phyloP scores from a whole-genome alignment of 805 yeast species.

The Sugiyamaella americana region DNA sequence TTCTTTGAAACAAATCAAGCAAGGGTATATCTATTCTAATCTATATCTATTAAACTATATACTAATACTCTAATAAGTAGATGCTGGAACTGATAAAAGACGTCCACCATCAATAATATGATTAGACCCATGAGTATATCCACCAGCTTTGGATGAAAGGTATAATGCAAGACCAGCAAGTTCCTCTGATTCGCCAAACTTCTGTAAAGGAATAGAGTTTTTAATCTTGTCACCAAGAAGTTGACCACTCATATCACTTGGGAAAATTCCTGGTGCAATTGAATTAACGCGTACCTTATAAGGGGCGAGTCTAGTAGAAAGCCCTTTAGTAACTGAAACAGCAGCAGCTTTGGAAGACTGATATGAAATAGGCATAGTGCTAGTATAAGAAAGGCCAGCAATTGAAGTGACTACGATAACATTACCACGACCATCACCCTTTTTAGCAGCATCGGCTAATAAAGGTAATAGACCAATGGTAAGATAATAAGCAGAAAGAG shows the following conservation, averaged over 20 bases:
- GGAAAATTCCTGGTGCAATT: constrained; percentile 58
- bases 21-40: no score
- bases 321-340: constrained; percentile 47
- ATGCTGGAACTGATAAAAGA: constrained; percentile 23
- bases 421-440: constrained; percentile 46
- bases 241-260: constrained; percentile 49
- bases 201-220: constrained; percentile 48
- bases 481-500: constrained; percentile 14
- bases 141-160: constrained; percentile 62
- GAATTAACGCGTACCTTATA: constrained; percentile 53
- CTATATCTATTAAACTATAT: no score
- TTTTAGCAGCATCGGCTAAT: constrained; percentile 16
- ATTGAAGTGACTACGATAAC: constrained; percentile 51
- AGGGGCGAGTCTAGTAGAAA: constrained; percentile 50
- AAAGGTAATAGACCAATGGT: constrained; percentile 17
- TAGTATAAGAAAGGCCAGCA: constrained; percentile 39
- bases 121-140: constrained; percentile 61
- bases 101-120: constrained; percentile 63
- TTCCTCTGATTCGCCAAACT: constrained; percentile 60
- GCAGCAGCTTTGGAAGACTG: constrained; percentile 56
- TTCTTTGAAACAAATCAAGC: no score
- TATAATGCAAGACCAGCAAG: constrained; percentile 64
- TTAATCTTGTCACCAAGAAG: constrained; percentile 32
- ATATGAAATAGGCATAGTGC: constrained; percentile 46
- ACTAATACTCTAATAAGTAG: no score